phyloP scores from a whole-genome alignment of 1,284 basidiomycete species.

The Sporisorium iseilematis-ciliati region DNA sequence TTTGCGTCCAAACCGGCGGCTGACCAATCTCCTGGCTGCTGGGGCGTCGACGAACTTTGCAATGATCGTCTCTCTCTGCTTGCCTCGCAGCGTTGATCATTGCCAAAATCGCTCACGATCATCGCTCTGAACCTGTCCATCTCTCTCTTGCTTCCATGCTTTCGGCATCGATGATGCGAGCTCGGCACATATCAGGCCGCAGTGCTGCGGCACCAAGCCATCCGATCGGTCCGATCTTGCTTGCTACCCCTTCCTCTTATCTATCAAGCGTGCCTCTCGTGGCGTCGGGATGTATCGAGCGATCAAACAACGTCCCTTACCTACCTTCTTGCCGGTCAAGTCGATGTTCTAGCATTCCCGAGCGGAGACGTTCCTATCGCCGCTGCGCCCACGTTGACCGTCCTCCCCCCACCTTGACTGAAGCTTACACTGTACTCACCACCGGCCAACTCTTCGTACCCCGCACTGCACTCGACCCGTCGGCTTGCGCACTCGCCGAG shows the following conservation, averaged over 20 bases:
- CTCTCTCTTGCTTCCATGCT: no score
- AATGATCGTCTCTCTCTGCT: no score
- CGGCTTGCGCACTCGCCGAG: background rate
- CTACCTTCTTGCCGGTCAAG: background rate
- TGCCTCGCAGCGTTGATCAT: no score
- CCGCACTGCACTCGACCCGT: background rate
- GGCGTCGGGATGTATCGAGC: background rate
- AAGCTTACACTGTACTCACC: constrained; percentile 3
- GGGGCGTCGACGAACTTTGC: no score
- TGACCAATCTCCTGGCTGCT: no score
- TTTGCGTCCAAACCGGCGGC: no score
- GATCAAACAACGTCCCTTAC: background rate
- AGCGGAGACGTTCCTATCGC: background rate
- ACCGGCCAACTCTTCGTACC: constrained; percentile 16
- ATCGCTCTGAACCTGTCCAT: no score
- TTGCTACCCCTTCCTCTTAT: background rate
- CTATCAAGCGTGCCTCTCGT: background rate
- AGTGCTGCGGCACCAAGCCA: background rate
- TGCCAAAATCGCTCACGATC: no score
- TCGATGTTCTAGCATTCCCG: no score
- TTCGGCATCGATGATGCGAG: background rate
- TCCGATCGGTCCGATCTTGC: background rate
- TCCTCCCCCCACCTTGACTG: background rate
- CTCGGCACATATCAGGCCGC: background rate
- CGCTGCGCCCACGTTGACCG: background rate